Base-by-base conservation (phyloP, 345 rosid genomes). In the Luvunga scandens region DNA sequence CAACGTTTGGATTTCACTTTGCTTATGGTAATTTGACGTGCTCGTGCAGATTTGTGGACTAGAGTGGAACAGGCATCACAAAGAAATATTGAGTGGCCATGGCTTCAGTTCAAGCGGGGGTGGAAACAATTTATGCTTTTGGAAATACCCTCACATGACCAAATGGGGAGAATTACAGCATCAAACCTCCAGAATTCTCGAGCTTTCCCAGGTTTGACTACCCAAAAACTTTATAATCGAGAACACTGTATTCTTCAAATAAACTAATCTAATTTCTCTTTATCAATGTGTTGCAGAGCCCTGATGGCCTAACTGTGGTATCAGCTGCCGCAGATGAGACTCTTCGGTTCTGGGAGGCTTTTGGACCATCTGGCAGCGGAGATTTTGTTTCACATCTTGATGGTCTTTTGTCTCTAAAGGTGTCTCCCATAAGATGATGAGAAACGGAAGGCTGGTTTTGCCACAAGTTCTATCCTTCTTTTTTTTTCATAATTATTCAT, bases 61-160 rank as follows among this genome's bases (percentile, higher is more conserved):
- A 77, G 89, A 87, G 34, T 89, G 90, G 90, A 89, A 87, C 83
- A 87, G 82, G 75, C 92, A 87, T 82, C 90, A 84, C 78, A 86
- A 87, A 69, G 92, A 89, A 86, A 78, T 89, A 68, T 25, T 87
- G 72, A 86, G 88, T 50, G 92, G 89, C 38, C 90, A 86, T 81
- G 92, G 90, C 50, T 83, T 71, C 57, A 77, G 90, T 50, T 22
- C 28, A 27, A 75, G 69, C 9, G 71, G 57, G 63, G 60, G 65
- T 73, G 75, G 75, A 48, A 79, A 86, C 75, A 77, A 75, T 56
- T 80, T 87, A 33, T 80, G 87, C 85, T 61, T 87, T 73, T 89
- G 89, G 92, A 86, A 79, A 78, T 87, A 89, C 82, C 92, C 90
- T 74, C 81, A 84, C 14, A 79, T 87, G 84, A 66, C 69, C n/a